Percentiles rank a stretch among this genome's conserved stretches.
Conservation (phyloP, 1,284 basidiomycete genomes). For the Butyriboletus regius region DNA sequence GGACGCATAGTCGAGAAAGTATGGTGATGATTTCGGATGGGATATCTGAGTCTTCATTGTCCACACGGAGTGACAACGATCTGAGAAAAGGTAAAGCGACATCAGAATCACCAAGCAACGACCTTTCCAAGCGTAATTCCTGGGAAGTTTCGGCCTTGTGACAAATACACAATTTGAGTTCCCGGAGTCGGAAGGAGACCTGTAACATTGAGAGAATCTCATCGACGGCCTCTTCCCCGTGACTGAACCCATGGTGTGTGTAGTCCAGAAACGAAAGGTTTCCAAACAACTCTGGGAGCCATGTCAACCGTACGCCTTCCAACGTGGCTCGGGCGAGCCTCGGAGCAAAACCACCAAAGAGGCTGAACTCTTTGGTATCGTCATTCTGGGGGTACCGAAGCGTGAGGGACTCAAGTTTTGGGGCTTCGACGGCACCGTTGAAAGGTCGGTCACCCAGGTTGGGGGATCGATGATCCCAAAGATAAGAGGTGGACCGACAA, state of each 20-base stretch:
- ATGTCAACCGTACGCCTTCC: constrained; percentile 56
- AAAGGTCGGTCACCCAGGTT: constrained; percentile 4
- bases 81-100: constrained; percentile 37
- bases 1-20: constrained; percentile 39
- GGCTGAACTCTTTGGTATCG: constrained; percentile 55
- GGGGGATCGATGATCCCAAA: constrained; percentile 23
- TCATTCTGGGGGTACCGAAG: constrained; percentile 59
- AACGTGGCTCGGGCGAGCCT: constrained; percentile 46
- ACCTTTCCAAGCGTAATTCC: constrained; percentile 10
- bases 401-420: constrained; percentile 47
- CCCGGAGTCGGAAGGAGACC: constrained; percentile 40
- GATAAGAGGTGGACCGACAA: constrained; percentile 33
- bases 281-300: constrained; percentile 53
- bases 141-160: constrained; percentile 18
- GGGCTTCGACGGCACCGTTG: constrained; percentile 27
- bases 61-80: constrained; percentile 39
- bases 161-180: constrained; percentile 41
- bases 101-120: constrained; percentile 11
- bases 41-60: constrained; percentile 45
- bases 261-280: constrained; percentile 59
- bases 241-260: constrained; percentile 50
- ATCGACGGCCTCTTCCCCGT: constrained; percentile 39
- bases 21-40: constrained; percentile 46
- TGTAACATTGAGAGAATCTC: constrained; percentile 46
- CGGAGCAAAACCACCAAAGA: constrained; percentile 59